Evolutionary conservation across 768 basidiomycete genomes (phyloP), one percentile per base, ranked within the genome.

Genomic region (Coprinopsis cinerea): DNA sequence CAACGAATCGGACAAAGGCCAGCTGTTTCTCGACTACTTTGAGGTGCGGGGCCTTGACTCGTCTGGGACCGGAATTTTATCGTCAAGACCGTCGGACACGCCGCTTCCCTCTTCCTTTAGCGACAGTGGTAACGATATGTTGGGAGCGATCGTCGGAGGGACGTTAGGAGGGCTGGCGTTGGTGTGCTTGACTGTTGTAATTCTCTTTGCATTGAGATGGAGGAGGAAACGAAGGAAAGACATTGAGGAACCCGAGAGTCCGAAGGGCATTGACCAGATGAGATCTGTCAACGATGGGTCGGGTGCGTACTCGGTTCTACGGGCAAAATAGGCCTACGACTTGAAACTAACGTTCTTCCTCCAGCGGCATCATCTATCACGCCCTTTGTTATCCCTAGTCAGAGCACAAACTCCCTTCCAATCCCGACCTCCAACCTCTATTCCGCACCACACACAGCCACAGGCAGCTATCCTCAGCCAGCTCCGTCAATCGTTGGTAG

Each of bases 91-190:
- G 24, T 17, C 48, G 36, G 24, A 34, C 34, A 37, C 17, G 11
- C 23, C 20, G 7, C 11, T 13, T n/a, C 39, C 39, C 25, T n/a
- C 39, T 26, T n/a, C n/a, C n/a, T n/a, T 34, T 9, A 6, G 11
- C 24, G 35, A 22, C 25, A 42, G 23, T 39, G 20, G 37, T 34
- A 34, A 15, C 44, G 14, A 46, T 15, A 34, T 46, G 13, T 26
- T 50, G 2, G 49, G 41, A 9, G 49, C 49, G 5, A 44, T 50
- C 42, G 32, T 42, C 13, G 49, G 49, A 17, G 49, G 49, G 7
- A 32, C 34, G 17, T 26, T 50, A 4, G 49, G 49, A 17, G 49
- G 41, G 2, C 25, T 50, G 25, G 40, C 42, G 7, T 20, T 44
- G 11, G 32, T 50, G 18, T 41, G 26, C 24, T 15, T 50, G 3